Conservation (phyloP, 495 filamentous ascomycete species). For the Xylaria nigripes region DNA sequence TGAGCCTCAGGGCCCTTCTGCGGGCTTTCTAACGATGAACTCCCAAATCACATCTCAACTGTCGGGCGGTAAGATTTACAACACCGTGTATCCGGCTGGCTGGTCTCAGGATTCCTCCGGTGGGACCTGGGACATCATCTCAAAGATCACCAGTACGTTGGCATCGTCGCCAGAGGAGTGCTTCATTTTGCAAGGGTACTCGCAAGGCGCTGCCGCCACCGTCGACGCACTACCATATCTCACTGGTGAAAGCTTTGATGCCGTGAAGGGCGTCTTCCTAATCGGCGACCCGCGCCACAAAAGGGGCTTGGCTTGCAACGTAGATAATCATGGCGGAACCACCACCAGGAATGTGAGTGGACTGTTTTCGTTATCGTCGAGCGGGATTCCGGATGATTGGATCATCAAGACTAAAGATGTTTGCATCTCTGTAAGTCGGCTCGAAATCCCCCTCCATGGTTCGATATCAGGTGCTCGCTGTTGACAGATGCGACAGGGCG, state of each 20-base stretch:
- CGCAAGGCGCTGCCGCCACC: constrained; percentile 1
- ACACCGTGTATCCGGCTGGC: constrained; percentile 2
- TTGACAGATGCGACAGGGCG: neutral
- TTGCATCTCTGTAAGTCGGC: constrained; percentile 4
- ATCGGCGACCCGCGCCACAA: neutral
- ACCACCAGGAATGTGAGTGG: constrained; percentile 1
- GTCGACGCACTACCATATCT: neutral
- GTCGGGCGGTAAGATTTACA: constrained; percentile 2
- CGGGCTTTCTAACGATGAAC: constrained; percentile 4
- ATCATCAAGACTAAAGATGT: neutral
- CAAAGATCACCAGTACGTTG: neutral
- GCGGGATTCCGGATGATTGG: constrained; percentile 1
- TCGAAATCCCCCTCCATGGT: neutral
- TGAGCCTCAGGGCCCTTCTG: neutral
- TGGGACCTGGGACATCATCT: constrained; percentile 1
- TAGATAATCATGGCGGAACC: constrained; percentile 1
- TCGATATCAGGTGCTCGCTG: neutral
- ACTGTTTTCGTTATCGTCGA: neutral
- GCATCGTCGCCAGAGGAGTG: neutral
- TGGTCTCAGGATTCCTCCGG: neutral
- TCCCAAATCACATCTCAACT: constrained; percentile 1
- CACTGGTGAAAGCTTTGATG: neutral
- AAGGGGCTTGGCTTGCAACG: neutral
- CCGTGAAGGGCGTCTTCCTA: constrained; percentile 6
- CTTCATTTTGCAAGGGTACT: constrained; percentile 7